phyloP scores from a whole-genome alignment of 2,329 filamentous ascomycete genomes.

The Chrysosporium keratinophilum region DNA sequence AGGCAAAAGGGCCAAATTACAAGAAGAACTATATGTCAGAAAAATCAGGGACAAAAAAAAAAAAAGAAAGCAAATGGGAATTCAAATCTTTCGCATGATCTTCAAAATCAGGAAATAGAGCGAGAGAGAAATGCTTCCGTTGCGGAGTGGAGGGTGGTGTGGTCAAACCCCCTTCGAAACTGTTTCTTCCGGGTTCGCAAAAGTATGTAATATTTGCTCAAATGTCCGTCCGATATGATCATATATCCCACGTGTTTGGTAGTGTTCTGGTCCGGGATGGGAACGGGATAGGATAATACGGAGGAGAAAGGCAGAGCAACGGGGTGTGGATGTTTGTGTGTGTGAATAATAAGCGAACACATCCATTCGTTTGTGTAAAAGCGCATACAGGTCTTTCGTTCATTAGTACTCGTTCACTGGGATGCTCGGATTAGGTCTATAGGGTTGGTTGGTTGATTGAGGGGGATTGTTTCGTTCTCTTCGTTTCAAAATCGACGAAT shows the following conservation, averaged over 20 bases:
- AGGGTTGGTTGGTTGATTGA: too few species aligned
- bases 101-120: not conserved
- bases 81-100: not conserved
- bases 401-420: slow-evolving; percentile 1
- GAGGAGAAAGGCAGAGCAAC: not conserved
- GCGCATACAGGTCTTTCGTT: not conserved
- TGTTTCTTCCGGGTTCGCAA: not conserved
- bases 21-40: not conserved
- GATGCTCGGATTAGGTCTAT: not conserved
- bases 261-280: too few species aligned
- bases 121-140: not conserved
- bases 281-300: too few species aligned
- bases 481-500: not conserved
- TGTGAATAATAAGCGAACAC: not conserved
- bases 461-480: not conserved
- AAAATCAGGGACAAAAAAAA: not conserved
- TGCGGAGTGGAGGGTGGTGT: not conserved
- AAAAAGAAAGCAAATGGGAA: not conserved
- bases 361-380: not conserved
- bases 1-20: not conserved
- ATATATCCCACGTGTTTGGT: too few species aligned
- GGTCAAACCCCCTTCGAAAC: not conserved
- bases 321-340: not conserved
- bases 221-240: too few species aligned
- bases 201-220: too few species aligned